phyloP scores from a whole-genome alignment of 805 yeast species.

The Cephaloascus albidus region DNA sequence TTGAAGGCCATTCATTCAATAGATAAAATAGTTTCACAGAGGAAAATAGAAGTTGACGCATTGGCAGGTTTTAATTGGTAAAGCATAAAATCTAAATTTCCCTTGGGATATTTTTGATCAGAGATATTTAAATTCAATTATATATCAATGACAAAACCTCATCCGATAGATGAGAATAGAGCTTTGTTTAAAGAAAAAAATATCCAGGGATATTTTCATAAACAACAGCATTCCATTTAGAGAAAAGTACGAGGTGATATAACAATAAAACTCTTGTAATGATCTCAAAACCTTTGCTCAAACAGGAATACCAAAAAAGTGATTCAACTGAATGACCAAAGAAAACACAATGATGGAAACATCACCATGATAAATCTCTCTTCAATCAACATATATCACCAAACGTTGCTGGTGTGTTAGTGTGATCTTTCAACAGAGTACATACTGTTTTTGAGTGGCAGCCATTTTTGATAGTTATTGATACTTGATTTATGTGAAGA shows the following conservation, averaged over 20 bases:
- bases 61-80: slow-evolving; percentile 1
- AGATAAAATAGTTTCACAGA: not conserved
- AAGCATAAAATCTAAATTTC: slow-evolving; percentile 12
- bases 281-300: slow-evolving; percentile 18
- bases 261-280: slow-evolving; percentile 14
- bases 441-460: no score
- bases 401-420: no score
- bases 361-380: no score
- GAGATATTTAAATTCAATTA: slow-evolving; percentile 6
- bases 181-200: slow-evolving; percentile 4
- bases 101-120: slow-evolving; percentile 21
- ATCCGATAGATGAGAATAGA: slow-evolving; percentile 9
- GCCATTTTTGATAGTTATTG: no score
- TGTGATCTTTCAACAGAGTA: no score
- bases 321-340: no score
- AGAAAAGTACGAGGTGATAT: slow-evolving; percentile 18
- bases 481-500: no score
- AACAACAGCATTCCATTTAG: slow-evolving; percentile 12
- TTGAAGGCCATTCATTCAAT: not conserved
- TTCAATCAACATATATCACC: no score
- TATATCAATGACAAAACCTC: slow-evolving; percentile 13
- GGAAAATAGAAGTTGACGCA: slow-evolving; percentile 1
- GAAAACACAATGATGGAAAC: no score
- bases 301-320: no score
- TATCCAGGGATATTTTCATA: slow-evolving; percentile 12